Evolutionary conservation across 805 yeast species (phyloP).

Genomic region (Spathaspora girioi): DNA sequence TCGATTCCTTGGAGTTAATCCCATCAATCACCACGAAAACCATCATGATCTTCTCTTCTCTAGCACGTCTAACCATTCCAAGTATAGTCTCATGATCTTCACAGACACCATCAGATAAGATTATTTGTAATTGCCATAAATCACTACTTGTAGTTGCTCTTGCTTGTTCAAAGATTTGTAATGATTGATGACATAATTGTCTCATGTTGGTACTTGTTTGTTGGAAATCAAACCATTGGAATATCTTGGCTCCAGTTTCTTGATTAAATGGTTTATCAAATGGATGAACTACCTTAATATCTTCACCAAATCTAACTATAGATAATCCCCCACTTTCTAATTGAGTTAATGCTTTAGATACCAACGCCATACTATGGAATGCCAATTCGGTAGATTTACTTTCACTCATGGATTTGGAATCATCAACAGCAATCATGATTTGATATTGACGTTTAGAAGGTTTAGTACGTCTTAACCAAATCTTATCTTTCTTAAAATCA

Average conservation of each 20-base stretch:
- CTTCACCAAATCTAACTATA: slow-evolving; percentile 86
- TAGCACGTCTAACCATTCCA: slow-evolving; percentile 82
- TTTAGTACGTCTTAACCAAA: slow-evolving; percentile 95
- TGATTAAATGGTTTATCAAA: slow-evolving; percentile 77
- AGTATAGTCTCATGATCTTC: slow-evolving; percentile 87
- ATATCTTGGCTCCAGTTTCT: slow-evolving; percentile 78
- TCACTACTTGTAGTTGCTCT: slow-evolving; percentile 47
- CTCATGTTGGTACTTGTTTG: slow-evolving; percentile 84
- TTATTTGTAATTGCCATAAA: slow-evolving; percentile 90
- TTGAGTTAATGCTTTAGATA: slow-evolving; percentile 89
- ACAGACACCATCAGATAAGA: slow-evolving; percentile 94
- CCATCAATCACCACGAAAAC: slow-evolving; percentile 95
- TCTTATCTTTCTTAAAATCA: slow-evolving; percentile 94
- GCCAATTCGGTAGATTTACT: slow-evolving; percentile 88
- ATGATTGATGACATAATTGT: slow-evolving; percentile 66
- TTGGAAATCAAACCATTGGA: slow-evolving; percentile 87
- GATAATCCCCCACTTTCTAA: slow-evolving; percentile 92
- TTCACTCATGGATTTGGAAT: slow-evolving; percentile 96
- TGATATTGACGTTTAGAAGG: slow-evolving; percentile 97
- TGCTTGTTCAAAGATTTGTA: slow-evolving; percentile 67
- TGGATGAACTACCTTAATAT: slow-evolving; percentile 79
- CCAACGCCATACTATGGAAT: slow-evolving; percentile 89
- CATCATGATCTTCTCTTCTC: slow-evolving; percentile 89
- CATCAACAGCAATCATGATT: slow-evolving; percentile 95
- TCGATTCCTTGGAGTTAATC: slow-evolving; percentile 76